Base-by-base conservation (phyloP, 805 yeast species). In the Hanseniaspora mollemarum region DNA sequence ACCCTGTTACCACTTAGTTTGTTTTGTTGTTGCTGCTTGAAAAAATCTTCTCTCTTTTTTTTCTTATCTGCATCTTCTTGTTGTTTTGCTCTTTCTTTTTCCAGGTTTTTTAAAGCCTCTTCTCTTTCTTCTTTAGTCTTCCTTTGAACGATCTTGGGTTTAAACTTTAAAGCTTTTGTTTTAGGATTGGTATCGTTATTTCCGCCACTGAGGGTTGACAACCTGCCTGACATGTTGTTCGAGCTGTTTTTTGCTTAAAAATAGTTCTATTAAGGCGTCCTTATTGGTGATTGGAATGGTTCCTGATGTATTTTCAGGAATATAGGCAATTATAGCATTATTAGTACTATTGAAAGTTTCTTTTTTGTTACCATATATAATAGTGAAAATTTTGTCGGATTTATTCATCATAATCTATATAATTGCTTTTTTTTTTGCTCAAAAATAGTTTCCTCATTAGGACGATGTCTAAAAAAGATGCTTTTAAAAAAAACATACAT, bases 91-190 rank as follows among this genome's bases (percentile, higher is more conserved):
- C 71, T 74, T 4, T 87, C 87, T 0, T 87, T 88, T 32, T 46
- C 50, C 8, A 46, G 19, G n/a, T 31, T 22, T n/a, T 36, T 39
- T 18, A 43, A 21, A 50, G 77, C 75, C 25, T 83, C 79, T 21
- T 79, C 95, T 62, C 95, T 71, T 58, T 87, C 95, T 57, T 84
- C 88, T 57, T 85, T 81, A 10, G 87, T 69, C 62, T 86, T 78
- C 65, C 96, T 72, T 0, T 87, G 87, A 39, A 88, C 95, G 1
- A 73, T 81, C 64, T 88, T 88, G 2, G 96, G 96, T 64, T 80
- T 79, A 67, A 88, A 88, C 64, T 82, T 81, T 54, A 83, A 67
- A 7, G 84, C 75, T 58, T 77, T 76, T 4, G 51, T 40, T 28
- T 48, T 48, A n/a, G 33, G 22, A 15, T 43, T 40, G 12, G 43